These are phyloP conservation scores for Dactylis glomerata DNA, from an alignment of 176 grass and related monocot genomes.

Conservation along the genomic window DNA sequence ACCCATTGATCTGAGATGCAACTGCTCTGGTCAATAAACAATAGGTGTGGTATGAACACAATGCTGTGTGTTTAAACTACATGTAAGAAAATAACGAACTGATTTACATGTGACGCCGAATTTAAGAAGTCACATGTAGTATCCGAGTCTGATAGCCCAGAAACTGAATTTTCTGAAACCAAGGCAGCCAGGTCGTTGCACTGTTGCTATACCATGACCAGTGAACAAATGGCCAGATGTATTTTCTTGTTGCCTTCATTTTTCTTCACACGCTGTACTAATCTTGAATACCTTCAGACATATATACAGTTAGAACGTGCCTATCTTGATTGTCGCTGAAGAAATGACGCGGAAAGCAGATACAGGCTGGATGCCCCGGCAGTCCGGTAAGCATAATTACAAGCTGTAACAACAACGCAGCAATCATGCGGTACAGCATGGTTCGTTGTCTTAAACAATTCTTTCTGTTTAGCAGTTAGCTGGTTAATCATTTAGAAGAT, in stretches of 20 bases:
- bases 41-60: not conserved
- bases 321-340: constrained; percentile 23
- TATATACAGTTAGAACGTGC: constrained; percentile 34
- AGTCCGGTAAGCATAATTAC: constrained; percentile 22
- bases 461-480: constrained; percentile 4
- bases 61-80: not conserved
- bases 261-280: not conserved
- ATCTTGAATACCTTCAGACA: not conserved
- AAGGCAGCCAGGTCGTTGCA: not conserved
- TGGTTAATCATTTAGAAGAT: constrained; percentile 26
- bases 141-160: not conserved
- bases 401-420: constrained; percentile 27
- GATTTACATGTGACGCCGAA: not conserved
- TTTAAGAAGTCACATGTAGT: not conserved
- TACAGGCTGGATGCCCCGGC: not conserved
- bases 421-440: not conserved
- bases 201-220: not conserved
- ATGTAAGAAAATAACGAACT: not conserved
- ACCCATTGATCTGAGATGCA: too few species aligned
- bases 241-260: not conserved
- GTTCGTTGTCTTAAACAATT: not conserved
- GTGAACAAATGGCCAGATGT: not conserved
- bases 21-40: too few species aligned
- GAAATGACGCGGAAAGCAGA: not conserved
- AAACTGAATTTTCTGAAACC: not conserved